Conservation (phyloP, 805 yeast genomes). For the Nakazawaea ambrosiae region DNA sequence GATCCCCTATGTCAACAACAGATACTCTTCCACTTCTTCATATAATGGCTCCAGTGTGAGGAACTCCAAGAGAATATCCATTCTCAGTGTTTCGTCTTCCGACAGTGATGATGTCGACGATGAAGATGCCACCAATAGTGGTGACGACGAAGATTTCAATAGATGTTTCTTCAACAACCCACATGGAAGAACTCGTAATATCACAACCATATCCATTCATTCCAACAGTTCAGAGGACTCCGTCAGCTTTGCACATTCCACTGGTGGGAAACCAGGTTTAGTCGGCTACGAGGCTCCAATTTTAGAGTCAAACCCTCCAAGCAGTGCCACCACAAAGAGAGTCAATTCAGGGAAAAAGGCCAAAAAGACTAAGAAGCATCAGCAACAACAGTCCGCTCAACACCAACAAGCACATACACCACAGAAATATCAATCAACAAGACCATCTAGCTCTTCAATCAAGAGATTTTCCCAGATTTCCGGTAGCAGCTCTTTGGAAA, state of each 20-base stretch:
- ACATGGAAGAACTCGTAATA: constrained; percentile 3
- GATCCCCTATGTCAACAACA: constrained; percentile 8
- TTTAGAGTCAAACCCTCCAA: too few species aligned
- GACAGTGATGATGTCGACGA: background rate
- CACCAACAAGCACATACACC: background rate
- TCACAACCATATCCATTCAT: constrained; percentile 7
- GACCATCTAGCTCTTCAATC: background rate
- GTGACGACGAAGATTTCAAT: constrained; percentile 7
- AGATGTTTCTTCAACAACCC: constrained; percentile 10
- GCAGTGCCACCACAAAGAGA: background rate
- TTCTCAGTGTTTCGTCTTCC: background rate
- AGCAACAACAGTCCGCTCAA: background rate
- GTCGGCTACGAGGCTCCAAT: constrained; percentile 2
- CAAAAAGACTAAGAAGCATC: background rate
- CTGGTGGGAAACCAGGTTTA: constrained; percentile 9
- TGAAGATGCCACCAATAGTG: background rate
- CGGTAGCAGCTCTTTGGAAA: background rate
- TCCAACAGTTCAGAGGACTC: constrained; percentile 9
- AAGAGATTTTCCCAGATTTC: too few species aligned
- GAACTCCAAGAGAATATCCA: constrained; percentile 10
- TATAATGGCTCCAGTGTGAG: constrained; percentile 6
- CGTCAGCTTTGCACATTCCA: background rate
- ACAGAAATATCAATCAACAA: background rate
- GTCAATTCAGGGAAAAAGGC: background rate
- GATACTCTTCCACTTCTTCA: constrained; percentile 1